Base-by-base conservation (phyloP, 441 rosid genomes). In the Cnidoscolus chayamansa region DNA sequence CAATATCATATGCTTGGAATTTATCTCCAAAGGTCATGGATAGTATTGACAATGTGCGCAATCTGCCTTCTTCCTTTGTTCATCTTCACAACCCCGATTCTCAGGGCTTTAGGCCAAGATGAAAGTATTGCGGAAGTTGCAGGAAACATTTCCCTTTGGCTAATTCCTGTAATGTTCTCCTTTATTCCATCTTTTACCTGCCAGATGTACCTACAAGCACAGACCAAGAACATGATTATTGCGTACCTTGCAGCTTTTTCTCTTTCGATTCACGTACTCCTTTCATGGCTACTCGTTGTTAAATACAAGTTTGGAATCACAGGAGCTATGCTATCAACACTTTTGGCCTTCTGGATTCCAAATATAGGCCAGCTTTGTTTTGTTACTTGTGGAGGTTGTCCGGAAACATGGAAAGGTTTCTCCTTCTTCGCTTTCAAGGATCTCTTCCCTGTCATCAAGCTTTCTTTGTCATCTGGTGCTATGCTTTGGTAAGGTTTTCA, bases 151-250 rank as follows among this genome's bases (percentile, higher is more conserved):
- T 76, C 88, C 8, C 76, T 69, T 11, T 85, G 89, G 95, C 65
- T 87, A 61, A 78, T 87, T 50, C 84, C 89, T 0, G 68, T 85
- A 2, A 19, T 79, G 72, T 90, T 84, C 40, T 74, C 93, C 50
- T 86, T 73, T 54, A 72, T 86, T 2, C 2, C 72, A 9, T 88
- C 90, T 1, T 90, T 73, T 56, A 86, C 91, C 70, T 92, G 94
- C 81, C 97, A 92, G 82, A 86, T 86, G 88, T 92, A 85, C 72
- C 84, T 92, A 19, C 93, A 92, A 76, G 88, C 96, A 10, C 94
- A 90, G 80, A 89, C 93, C 88, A 92, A 85, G 85, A 92, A 90
- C 81, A 63, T 72, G 73, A 84, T 92, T 49, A 90, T 90, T 75
- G 81, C 90, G 1, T 92, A 84, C 77, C 60, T 85, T 64, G 91